These are phyloP conservation scores for Yarrowia sp. DNA, from an alignment of 805 yeast species.

Conservation along the genomic window DNA sequence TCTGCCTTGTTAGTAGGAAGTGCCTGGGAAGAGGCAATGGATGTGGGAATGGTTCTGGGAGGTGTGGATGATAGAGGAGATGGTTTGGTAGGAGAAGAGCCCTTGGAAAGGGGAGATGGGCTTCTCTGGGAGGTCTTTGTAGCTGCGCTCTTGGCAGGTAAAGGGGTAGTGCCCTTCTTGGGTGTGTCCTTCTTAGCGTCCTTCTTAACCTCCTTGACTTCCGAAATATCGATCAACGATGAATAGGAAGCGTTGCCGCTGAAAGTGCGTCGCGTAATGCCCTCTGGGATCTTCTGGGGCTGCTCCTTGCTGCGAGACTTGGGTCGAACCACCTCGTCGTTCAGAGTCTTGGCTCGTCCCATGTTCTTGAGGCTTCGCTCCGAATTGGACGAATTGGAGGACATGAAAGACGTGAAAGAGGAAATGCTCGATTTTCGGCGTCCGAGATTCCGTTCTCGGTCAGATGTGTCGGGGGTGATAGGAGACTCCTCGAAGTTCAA, in stretches of 20 bases:
- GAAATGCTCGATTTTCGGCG: constrained; percentile 34
- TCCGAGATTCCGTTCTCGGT: constrained; percentile 8
- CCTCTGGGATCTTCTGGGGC: not conserved
- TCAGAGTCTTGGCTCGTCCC: constrained; percentile 20
- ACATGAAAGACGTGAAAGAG: constrained; percentile 29
- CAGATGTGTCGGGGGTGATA: not conserved
- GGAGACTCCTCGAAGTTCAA: constrained; percentile 18
- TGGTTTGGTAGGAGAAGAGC: not conserved
- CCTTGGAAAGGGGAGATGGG: not conserved
- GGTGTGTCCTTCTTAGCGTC: not conserved
- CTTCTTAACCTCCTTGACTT: constrained; percentile 8
- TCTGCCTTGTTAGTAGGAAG: constrained; percentile 11
- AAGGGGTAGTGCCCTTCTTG: no score
- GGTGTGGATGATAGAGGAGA: constrained; percentile 5
- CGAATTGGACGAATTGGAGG: constrained; percentile 8
- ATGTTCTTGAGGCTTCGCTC: constrained; percentile 25
- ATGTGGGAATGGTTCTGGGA: not conserved
- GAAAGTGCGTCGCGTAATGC: constrained; percentile 3
- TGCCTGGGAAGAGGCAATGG: no score
- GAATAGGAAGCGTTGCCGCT: constrained; percentile 19
- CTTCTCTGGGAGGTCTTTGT: not conserved
- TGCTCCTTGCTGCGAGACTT: constrained; percentile 17
- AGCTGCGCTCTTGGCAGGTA: not conserved
- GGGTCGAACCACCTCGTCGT: constrained; percentile 8
- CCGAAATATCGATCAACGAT: constrained; percentile 26